These are phyloP conservation scores for Microthlaspi erraticum DNA, from an alignment of 345 rosid species.

Conservation along the genomic window DNA sequence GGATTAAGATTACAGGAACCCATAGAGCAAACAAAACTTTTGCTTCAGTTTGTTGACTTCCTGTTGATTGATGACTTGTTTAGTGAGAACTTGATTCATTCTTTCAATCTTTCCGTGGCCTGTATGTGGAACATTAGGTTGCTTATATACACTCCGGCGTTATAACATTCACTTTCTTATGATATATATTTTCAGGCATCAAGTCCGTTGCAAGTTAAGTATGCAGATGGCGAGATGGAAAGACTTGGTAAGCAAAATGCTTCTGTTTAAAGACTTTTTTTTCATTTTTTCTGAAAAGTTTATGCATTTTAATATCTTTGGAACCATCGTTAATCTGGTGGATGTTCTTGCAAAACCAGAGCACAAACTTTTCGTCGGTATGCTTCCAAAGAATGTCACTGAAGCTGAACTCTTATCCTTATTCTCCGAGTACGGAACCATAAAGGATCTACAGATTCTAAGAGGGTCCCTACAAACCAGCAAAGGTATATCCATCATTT, in stretches of 20 bases:
- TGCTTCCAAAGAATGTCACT: slow-evolving; percentile 96
- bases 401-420: slow-evolving; percentile 76
- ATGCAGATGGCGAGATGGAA: slow-evolving; percentile 99
- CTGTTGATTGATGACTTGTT: not conserved
- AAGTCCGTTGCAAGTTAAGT: slow-evolving; percentile 97
- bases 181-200: slow-evolving; percentile 72
- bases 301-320: not conserved
- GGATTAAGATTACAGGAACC: not conserved
- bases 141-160: slow-evolving; percentile 4
- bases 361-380: slow-evolving; percentile 96
- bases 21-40: not conserved
- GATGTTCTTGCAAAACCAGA: slow-evolving; percentile 57
- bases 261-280: too few relatives aligned
- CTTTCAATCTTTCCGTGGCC: not conserved
- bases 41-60: not conserved
- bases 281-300: not conserved
- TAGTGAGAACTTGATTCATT: slow-evolving; percentile 10
- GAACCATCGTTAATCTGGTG: not conserved
- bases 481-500: slow-evolving; percentile 59
- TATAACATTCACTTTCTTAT: slow-evolving; percentile 14
- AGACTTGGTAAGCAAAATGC: slow-evolving; percentile 68
- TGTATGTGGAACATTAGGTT: slow-evolving; percentile 17
- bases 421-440: slow-evolving; percentile 77
- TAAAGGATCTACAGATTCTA: slow-evolving; percentile 87
- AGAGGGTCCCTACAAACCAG: slow-evolving; percentile 94